Base-by-base conservation (phyloP, 495 filamentous ascomycete genomes). In the Clavariopsis aquatica region DNA sequence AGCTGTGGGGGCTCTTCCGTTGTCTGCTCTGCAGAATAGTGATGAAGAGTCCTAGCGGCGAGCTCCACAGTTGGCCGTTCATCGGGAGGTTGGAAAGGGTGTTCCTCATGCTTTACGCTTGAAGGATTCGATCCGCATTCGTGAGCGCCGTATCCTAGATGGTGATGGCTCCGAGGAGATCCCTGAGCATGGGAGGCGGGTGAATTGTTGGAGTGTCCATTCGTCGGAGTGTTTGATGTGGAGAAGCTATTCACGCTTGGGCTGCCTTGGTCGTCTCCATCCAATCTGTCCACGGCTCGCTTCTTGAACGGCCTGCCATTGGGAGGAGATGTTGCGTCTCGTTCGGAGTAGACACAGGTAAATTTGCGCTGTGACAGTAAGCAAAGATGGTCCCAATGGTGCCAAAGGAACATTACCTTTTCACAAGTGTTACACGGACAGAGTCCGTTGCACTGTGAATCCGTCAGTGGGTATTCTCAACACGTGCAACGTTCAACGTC, bases 381-480 rank as follows among this genome's bases (percentile, higher is more conserved):
- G 45, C 41, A 31, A 26, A 26, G 1, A 28, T 26, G 41, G 26
- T 51, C 19, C 17, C 26, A 49, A 49, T 13, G 13, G 31, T 23
- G 7, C 23, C 28, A 43, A 13, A 41, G 27, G 36, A 24, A 20
- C 9, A 17, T 19, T 59, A 68, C 65, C 66, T 72, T 72, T 49
- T 66, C 67, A 49, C 69, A 91, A 26, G 86, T 89, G 52, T 84
- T 84, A 70, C 88, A 91, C 26, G 86, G 87, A 57, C 83, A 83
- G 59, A 84, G 73, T 53, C 88, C 88, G 75, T 91, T 88, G 75
- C 88, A 90, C 82, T 86, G 52, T n/a, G 23, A 24, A 43, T 53
- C 22, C 34, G 59, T 62, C 28, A 59, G 49, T 29, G 17, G 34
- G 17, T 12, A 13, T 52, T 20, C 34, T 45, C 54, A 52, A 43